Percentiles rank a stretch among this genome's conserved stretches.
Evolutionary conservation across 179 eudicot genomes (phyloP).

Genomic region (Silene vulgaris): DNA sequence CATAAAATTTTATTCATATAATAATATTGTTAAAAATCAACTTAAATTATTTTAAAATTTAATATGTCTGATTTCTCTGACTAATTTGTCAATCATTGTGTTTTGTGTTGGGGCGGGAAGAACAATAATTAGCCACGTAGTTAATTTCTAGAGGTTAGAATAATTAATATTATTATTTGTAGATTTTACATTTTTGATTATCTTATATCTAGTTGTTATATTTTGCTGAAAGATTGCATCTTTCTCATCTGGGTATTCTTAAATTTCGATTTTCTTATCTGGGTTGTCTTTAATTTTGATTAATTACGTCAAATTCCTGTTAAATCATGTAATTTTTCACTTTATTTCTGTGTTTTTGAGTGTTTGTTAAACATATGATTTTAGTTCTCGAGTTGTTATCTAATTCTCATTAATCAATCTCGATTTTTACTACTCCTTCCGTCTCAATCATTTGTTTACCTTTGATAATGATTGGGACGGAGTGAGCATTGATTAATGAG

Average conservation of each 20-base stretch:
- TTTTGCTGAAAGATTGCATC: neutral
- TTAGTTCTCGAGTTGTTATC: no score
- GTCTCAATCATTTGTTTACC: no score
- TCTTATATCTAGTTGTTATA: neutral
- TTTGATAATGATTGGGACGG: no score
- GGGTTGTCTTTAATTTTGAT: neutral
- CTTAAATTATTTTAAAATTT: neutral
- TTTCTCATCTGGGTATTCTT: slow-evolving; percentile 10
- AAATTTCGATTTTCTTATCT: neutral
- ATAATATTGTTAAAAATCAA: neutral
- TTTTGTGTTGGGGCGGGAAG: slow-evolving; percentile 5
- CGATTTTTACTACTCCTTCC: no score
- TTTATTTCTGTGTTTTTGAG: neutral
- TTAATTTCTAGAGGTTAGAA: neutral
- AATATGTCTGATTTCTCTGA: no score
- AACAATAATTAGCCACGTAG: neutral
- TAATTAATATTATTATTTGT: neutral
- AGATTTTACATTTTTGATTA: neutral
- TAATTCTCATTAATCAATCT: no score
- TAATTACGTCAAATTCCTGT: neutral
- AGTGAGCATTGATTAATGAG: no score
- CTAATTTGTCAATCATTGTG: neutral
- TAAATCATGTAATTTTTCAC: neutral
- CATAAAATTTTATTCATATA: neutral
- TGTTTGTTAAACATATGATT: neutral